These are phyloP conservation scores for Cladophialophora exuberans DNA, from an alignment of 2,329 filamentous ascomycete species.

Conservation along the genomic window DNA sequence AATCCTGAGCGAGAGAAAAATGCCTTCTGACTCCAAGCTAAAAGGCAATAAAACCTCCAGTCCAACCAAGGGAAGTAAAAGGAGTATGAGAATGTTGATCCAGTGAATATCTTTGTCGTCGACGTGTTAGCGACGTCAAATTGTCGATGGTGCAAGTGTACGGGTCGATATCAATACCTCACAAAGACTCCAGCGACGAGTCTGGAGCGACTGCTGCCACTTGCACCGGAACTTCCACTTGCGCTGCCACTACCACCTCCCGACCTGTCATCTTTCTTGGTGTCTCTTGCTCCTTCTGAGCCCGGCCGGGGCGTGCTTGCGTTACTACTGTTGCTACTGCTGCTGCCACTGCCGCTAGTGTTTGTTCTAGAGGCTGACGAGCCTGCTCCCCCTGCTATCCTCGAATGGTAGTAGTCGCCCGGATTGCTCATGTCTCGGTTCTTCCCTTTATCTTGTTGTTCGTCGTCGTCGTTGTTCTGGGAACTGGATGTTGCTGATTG, in stretches of 20 bases:
- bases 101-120: too few species aligned
- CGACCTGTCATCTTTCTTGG: slow-evolving; percentile 6
- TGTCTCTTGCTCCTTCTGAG: slow-evolving; percentile 11
- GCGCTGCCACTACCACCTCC: slow-evolving; percentile 1
- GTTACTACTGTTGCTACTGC: slow-evolving; percentile 5
- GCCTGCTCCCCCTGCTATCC: slow-evolving; percentile 2
- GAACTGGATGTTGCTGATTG: slow-evolving; percentile 7
- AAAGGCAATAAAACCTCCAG: background rate
- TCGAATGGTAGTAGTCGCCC: slow-evolving; percentile 10
- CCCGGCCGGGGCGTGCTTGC: slow-evolving; percentile 13
- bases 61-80: background rate
- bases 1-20: background rate
- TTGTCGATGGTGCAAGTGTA: too few species aligned
- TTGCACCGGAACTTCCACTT: slow-evolving; percentile 1
- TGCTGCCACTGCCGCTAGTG: slow-evolving; percentile 6
- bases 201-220: slow-evolving; percentile 14
- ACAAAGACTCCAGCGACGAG: slow-evolving; percentile 28
- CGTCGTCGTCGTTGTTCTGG: background rate
- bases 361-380: slow-evolving; percentile 4
- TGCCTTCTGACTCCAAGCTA: background rate
- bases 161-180: slow-evolving; percentile 24
- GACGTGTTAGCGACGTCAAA: too few species aligned
- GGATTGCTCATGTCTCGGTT: slow-evolving; percentile 23
- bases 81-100: too few species aligned
- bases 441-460: slow-evolving; percentile 21